These are phyloP conservation scores for Xylariaceae sp. DNA, from an alignment of 2,329 filamentous ascomycete genomes.

Conservation along the genomic window DNA sequence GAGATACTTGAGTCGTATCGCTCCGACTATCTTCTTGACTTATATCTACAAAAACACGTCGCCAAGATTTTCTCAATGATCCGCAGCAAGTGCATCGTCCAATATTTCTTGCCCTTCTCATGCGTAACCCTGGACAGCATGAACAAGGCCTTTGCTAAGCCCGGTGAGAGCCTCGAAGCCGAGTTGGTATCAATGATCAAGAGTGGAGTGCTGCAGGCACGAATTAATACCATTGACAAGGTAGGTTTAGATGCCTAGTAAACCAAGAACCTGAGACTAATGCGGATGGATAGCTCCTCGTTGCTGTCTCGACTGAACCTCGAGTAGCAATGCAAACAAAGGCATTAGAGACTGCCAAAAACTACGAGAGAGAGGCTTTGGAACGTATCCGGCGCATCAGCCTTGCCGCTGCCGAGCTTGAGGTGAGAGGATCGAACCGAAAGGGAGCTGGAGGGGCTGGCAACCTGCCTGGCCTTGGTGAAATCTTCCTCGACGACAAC, in stretches of 20 bases:
- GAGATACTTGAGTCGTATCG: conserved; percentile 82
- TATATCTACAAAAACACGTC: conserved; percentile 81
- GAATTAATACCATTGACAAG: conserved; percentile 83
- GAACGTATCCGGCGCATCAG: conserved; percentile 81
- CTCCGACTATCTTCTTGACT: conserved; percentile 86
- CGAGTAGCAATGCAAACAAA: conserved; percentile 74
- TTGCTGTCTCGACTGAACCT: conserved; percentile 71
- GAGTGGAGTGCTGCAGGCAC: conserved; percentile 72
- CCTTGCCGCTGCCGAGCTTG: conserved; percentile 75
- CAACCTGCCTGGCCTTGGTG: conserved; percentile 33
- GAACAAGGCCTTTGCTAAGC: conserved; percentile 74
- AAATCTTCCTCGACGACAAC: conserved; percentile 33
- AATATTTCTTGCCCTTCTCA: conserved; percentile 91
- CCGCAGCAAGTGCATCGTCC: conserved; percentile 88
- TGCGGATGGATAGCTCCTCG: conserved; percentile 63
- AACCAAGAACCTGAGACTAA: conserved; percentile 12
- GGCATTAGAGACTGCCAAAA: conserved; percentile 70
- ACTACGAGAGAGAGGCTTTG: conserved; percentile 77
- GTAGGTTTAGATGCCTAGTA: conserved; percentile 48
- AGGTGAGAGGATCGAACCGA: conserved; percentile 58
- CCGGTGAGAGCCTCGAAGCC: conserved; percentile 68
- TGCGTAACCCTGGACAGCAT: conserved; percentile 83
- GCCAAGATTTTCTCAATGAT: conserved; percentile 74
- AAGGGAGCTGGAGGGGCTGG: conserved; percentile 25
- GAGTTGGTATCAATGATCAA: conserved; percentile 84